Base-by-base conservation (phyloP, 1,284 basidiomycete species). In the Cutaneotrichosporon dermatis region DNA sequence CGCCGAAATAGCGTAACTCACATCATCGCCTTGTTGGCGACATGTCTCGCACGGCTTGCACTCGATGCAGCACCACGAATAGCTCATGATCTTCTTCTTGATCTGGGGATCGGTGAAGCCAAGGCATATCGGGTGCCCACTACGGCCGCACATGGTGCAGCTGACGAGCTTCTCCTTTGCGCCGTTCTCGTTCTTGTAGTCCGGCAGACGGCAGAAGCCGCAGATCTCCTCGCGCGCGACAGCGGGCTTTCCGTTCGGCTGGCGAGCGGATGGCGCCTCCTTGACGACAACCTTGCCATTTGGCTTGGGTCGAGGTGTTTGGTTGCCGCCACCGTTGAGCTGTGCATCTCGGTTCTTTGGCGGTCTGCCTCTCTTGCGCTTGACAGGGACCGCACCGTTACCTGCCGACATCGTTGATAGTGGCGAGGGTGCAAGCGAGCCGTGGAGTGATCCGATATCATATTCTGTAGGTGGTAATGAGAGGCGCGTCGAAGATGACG, bases 31-130 rank as follows among this genome's bases (percentile, higher is more conserved):
- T 73, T 93, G 92, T 72, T 86, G 80, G 50, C 83, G 76, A 74
- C 95, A 99, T 59, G 90, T 80, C 77, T 96, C 92, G 76, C 95
- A 99, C 55, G 82, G 86, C 81, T 96, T 98, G 82, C 95, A 98
- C 67, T 95, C 90, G 55, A 86, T 84, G 74, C 95, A 99, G 65
- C 84, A 84, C 95, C 95, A 99, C 36, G 83, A 80, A 74, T 94
- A 95, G 56, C 83, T 81, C 58, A 81, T 78, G 75, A 78, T 74
- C 50, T 67, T 66, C 57, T 64, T 59, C 48, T 59, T 54, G 25
- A 64, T 55, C 34, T 45, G 48, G 9, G 57, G 57, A 52, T 59
- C 59, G 15, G 51, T 59, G 55, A 56, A 55, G 2, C 59, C 59
- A 78, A 93, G 82, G 71, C 92, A 95, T 49, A 83, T 85, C 7